Evolutionary conservation across 2,329 filamentous ascomycete genomes (phyloP).

Genomic region (Fusarium nygamai): DNA sequence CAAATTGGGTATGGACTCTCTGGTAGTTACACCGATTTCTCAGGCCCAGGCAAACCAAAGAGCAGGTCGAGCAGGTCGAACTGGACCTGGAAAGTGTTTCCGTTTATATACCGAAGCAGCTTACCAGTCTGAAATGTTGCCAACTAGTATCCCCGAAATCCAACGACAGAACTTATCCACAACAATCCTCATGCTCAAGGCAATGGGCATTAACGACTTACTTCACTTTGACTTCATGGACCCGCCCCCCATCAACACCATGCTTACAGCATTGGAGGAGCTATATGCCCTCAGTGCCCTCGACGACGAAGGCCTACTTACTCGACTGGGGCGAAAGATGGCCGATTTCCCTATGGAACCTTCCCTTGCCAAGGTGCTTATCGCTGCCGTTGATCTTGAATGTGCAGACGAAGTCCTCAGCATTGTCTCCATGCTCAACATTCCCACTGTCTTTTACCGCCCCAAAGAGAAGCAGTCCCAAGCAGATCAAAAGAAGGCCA

Average conservation of each 20-base stretch:
- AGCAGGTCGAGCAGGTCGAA: conserved; percentile 90
- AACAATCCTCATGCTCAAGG: conserved; percentile 97
- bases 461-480: conserved; percentile 97
- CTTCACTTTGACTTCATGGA: conserved; percentile 99
- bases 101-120: conserved; percentile 94
- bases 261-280: conserved; percentile 95
- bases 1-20: conserved; percentile 96
- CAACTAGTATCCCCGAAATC: conserved; percentile 95
- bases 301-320: conserved; percentile 94
- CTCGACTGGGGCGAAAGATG: conserved; percentile 93
- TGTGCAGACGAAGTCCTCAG: conserved; percentile 95
- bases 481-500: conserved; percentile 96
- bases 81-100: conserved; percentile 96
- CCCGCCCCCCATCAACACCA: conserved; percentile 95
- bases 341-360: conserved; percentile 99
- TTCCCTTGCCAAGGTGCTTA: conserved; percentile 87
- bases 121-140: conserved; percentile 96
- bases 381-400: conserved; percentile 84
- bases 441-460: conserved; percentile 89
- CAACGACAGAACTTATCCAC: conserved; percentile 92
- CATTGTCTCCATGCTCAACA: conserved; percentile 93
- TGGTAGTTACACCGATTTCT: conserved; percentile 95
- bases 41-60: conserved; percentile 97
- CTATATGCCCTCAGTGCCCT: conserved; percentile 91
- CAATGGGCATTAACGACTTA: conserved; percentile 98